Evolutionary conservation across 2,329 filamentous ascomycete species (phyloP), one percentile per base, ranked within the genome.

Genomic region (Aspergillus neoniger): DNA sequence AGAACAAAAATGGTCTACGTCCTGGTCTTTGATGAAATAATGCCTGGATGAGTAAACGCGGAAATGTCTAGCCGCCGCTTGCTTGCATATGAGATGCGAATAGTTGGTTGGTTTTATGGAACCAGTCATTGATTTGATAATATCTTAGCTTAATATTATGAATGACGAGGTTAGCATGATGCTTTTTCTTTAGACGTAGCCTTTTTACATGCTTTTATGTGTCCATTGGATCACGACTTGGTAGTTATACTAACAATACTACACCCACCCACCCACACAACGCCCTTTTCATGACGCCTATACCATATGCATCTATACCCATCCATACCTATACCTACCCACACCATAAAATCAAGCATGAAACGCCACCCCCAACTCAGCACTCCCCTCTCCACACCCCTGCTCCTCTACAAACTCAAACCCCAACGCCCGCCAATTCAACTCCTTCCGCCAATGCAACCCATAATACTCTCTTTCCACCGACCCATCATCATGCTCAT

Each of bases 361-460:
- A 25, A 69, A 70, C 2, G 62, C 59, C 58, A 67, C 58, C 1
- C 53, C 56, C 9, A 58, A 48, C 25, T 63, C 64, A 10, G 60
- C 61, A 19, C 6, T 41, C 19, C 9, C 25, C 36, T 57, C 49
- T n/a, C 9, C 53, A 12, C 12, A 5, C 19, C 8, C 52, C 23
- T 50, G 61, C 28, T 72, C 69, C 23, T 76, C 71, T 10, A 77
- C 67, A 70, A 81, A 81, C 59, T 80, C 76, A 68, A 81, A 83
- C 1, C 77, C 79, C 50, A 82, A 69, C 10, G 78, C 76, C 38
- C 80, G 74, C 81, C 81, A 83, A 63, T 83, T 83, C 60, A 83
- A 66, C 67, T 83, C 82, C 59, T 84, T 83, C 54, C 86, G 81
- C 86, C 86, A 88, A 74, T 87, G 87, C 41, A 89, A 75, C 17